Evolutionary conservation across 2,329 filamentous ascomycete species (phyloP), one percentile per base, ranked within the genome.

Genomic region (Colletotrichum aenigma): DNA sequence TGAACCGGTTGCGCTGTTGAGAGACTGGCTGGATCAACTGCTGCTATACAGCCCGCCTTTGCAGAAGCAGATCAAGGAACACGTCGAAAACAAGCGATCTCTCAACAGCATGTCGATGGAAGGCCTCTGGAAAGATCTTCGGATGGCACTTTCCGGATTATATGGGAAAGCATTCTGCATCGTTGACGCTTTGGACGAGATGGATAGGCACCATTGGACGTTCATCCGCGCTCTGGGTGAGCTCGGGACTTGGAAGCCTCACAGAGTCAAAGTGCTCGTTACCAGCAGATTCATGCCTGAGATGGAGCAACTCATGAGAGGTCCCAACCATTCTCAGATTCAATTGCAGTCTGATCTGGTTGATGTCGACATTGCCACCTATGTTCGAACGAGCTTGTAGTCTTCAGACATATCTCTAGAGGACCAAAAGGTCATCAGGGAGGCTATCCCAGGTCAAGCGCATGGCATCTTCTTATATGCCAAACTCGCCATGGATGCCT

Each of bases 381-480:
- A 82, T 69, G 82, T 88, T 3, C 71, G 78, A 1, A 64, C 79
- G 24, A 16, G 2, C 2, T 15, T 79, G 1, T 69, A 69, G 79
- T 0, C 72, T 83, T 0, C 60, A 26, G 0, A 28, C 34, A 0
- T 80, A 75, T 1, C 48, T 70, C 1, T 77, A 83, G 55, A 77
- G 30, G 43, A 70, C 4, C 74, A 82, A 7, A 74, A 74, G 70
- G n/a, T 60, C 24, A 85, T 81, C 58, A 74, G 70, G 28, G 70
- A 81, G 9, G 83, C 83, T 0, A 81, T 87, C 3, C 82, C 81
- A 6, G 83, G 83, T 3, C 79, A 79, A 7, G 85, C 84, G 1
- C 83, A 86, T n/a, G 87, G 86, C 1, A 76, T 88, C 3, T 88
- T 89, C 71, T 81, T 89, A 6, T 87, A 87, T 73, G 86, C 86